Conservation (phyloP, 768 basidiomycete species). For the Hypsizygus marmoreus region DNA sequence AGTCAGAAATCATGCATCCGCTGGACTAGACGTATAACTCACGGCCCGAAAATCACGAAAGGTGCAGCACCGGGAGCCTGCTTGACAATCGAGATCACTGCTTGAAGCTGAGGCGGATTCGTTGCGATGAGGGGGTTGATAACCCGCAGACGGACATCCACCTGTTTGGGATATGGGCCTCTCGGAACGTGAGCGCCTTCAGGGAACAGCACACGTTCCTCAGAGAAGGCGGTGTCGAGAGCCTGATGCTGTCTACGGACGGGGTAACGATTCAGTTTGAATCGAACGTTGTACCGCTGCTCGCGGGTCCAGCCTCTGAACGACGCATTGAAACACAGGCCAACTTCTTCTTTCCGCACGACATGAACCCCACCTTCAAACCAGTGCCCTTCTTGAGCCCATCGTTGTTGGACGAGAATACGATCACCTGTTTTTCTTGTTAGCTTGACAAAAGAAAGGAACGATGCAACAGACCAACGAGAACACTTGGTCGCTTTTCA, state of each 20-base stretch:
- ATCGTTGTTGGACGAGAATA: slow-evolving; percentile 50
- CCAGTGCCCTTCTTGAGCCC: slow-evolving; percentile 46
- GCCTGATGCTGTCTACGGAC: slow-evolving; percentile 63
- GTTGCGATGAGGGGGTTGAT: slow-evolving; percentile 44
- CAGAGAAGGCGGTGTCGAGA: slow-evolving; percentile 43
- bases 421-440: slow-evolving; percentile 44
- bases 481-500: slow-evolving; percentile 58
- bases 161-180: slow-evolving; percentile 10
- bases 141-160: slow-evolving; percentile 20
- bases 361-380: slow-evolving; percentile 60
- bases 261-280: slow-evolving; percentile 58
- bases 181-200: slow-evolving; percentile 25
- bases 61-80: slow-evolving; percentile 49
- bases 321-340: slow-evolving; percentile 46
- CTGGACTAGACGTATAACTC: slow-evolving; percentile 24
- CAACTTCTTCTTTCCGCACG: slow-evolving; percentile 50
- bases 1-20: neutral
- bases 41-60: slow-evolving; percentile 67
- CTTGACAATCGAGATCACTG: slow-evolving; percentile 48
- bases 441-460: neutral
- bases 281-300: slow-evolving; percentile 50
- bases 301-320: slow-evolving; percentile 40
- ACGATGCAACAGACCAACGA: slow-evolving; percentile 44
- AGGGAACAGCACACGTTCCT: slow-evolving; percentile 56
- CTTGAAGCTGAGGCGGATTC: slow-evolving; percentile 50